Percentiles rank a stretch among this genome's conserved stretches.
Conservation (phyloP, 1,284 basidiomycete genomes). For the Clitocybe nebularis region DNA sequence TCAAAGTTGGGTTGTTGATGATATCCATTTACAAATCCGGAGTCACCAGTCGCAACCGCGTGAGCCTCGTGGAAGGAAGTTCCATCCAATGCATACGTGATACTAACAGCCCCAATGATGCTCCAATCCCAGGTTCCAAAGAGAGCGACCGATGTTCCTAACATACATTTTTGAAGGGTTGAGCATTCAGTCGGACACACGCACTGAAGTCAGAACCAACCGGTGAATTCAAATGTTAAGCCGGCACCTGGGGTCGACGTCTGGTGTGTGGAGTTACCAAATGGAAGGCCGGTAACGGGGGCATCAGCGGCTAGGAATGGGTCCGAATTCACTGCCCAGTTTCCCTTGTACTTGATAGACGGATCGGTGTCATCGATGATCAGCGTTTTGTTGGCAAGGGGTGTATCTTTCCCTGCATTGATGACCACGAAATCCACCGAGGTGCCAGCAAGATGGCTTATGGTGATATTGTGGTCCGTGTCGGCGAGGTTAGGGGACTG, state of each 20-base stretch:
- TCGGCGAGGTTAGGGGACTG: constrained; percentile 3
- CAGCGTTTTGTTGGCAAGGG: background rate
- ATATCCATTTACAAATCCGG: too few relatives aligned
- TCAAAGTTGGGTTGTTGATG: too few relatives aligned
- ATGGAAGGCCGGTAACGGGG: background rate
- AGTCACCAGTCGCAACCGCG: too few relatives aligned
- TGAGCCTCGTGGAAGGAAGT: too few relatives aligned
- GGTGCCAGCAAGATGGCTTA: constrained; percentile 2
- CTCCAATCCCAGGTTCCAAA: background rate
- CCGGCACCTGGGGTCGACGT: background rate
- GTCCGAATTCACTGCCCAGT: background rate
- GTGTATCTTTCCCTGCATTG: background rate
- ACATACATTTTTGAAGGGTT: too few relatives aligned
- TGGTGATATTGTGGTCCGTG: background rate
- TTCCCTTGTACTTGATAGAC: background rate
- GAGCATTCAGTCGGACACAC: too few relatives aligned
- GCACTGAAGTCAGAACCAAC: too few relatives aligned
- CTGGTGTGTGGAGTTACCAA: constrained; percentile 4
- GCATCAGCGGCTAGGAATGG: background rate
- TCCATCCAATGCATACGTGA: constrained; percentile 5
- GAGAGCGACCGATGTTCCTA: background rate
- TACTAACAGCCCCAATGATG: background rate
- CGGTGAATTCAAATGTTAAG: background rate
- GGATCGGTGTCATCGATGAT: constrained; percentile 3
- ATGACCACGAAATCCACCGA: constrained; percentile 4